These are phyloP conservation scores for Crithidia mellificae DNA, from an alignment of 208 protist genomes.

Conservation along the genomic window DNA sequence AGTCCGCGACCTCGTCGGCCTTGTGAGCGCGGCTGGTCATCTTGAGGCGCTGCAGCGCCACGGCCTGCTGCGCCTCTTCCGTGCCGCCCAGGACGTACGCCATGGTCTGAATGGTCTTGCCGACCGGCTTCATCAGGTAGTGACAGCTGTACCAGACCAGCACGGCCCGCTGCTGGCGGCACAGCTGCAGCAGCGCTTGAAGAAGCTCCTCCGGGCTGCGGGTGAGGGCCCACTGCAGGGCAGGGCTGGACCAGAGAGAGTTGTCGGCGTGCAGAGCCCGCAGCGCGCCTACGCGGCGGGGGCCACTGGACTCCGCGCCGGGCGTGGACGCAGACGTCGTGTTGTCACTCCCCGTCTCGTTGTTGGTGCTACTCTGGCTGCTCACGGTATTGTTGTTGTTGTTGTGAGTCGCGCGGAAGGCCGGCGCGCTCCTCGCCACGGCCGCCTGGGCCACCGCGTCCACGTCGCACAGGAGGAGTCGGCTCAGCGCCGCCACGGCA, in stretches of 20 bases:
- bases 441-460: slow-evolving; percentile 17
- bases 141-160: slow-evolving; percentile 46
- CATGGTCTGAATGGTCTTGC: slow-evolving; percentile 44
- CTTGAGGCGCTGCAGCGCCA: slow-evolving; percentile 31
- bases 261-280: slow-evolving; percentile 23
- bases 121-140: slow-evolving; percentile 34
- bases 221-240: slow-evolving; percentile 49
- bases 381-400: too few relatives aligned
- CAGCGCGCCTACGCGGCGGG: slow-evolving; percentile 31
- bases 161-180: slow-evolving; percentile 32
- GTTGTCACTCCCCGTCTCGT: too few relatives aligned
- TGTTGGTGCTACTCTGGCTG: too few relatives aligned
- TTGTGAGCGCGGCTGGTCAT: slow-evolving; percentile 44
- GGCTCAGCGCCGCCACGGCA: slow-evolving; percentile 28
- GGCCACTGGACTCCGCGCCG: not conserved
- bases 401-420: too few relatives aligned
- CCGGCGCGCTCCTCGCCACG: not conserved
- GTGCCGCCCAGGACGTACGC: slow-evolving; percentile 45
- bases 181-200: slow-evolving; percentile 25
- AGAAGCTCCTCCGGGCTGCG: slow-evolving; percentile 45
- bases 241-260: slow-evolving; percentile 37
- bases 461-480: slow-evolving; percentile 37
- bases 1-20: slow-evolving; percentile 34
- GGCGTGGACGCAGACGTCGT: not conserved
- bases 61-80: slow-evolving; percentile 32